Evolutionary conservation across 192 early-diverging fungal genomes (phyloP).

Genomic region (Umbelopsis sp.): DNA sequence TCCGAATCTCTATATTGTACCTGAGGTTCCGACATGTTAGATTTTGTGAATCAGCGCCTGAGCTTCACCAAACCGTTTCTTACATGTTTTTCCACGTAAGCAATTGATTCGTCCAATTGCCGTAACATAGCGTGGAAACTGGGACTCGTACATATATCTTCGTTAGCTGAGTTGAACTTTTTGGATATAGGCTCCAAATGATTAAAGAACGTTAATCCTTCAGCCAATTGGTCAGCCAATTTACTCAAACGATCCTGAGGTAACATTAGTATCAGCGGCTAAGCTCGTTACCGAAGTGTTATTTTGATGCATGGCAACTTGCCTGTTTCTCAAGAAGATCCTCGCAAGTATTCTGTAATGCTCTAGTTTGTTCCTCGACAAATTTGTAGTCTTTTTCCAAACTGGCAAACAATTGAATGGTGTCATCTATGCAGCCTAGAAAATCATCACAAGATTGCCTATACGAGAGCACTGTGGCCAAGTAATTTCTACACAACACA

Average conservation of each 20-base stretch:
- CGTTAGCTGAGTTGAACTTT: conserved; percentile 82
- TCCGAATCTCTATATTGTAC: conserved; percentile 84
- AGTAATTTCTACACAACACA: conserved; percentile 51
- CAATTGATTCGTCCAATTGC: conserved; percentile 78
- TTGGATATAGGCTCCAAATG: conserved; percentile 81
- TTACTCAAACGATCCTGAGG: conserved; percentile 58
- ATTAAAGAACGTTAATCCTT: conserved; percentile 78
- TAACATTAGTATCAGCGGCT: conserved; percentile 8
- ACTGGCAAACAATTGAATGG: conserved; percentile 58
- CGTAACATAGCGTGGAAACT: conserved; percentile 82
- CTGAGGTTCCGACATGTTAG: conserved; percentile 32
- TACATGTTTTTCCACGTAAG: conserved; percentile 77
- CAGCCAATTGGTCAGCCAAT: conserved; percentile 59
- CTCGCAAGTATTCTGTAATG: conserved; percentile 81
- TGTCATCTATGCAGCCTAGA: conserved; percentile 58
- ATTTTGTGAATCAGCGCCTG: background rate
- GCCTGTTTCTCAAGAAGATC: conserved; percentile 71
- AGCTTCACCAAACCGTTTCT: conserved; percentile 21
- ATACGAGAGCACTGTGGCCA: conserved; percentile 61
- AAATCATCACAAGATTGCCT: conserved; percentile 69
- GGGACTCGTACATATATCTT: conserved; percentile 75
- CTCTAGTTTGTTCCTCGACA: conserved; percentile 77
- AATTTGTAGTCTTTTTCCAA: conserved; percentile 74
- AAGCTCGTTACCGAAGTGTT: background rate
- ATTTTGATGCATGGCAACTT: background rate